These are phyloP conservation scores for Penicillium sp. DNA, from an alignment of 2,329 filamentous ascomycete genomes.

Conservation along the genomic window DNA sequence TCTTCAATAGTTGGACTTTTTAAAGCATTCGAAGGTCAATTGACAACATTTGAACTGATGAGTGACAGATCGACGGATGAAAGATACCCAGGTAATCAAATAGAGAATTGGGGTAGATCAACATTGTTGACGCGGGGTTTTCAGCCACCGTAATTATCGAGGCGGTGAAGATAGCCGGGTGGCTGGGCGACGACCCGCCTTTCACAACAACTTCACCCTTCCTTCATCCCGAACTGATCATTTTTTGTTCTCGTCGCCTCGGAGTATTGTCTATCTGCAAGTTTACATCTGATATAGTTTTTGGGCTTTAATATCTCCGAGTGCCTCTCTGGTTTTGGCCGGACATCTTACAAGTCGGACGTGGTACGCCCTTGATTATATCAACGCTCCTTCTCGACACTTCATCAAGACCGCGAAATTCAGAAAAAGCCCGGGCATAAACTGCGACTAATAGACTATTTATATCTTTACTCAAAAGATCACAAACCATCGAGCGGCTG, in stretches of 20 bases:
- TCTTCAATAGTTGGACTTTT: not conserved
- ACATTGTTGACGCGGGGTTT: constrained; percentile 14
- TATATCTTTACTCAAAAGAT: not conserved
- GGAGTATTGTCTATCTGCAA: constrained; percentile 2
- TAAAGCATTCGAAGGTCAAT: not conserved
- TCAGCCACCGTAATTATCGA: constrained; percentile 10
- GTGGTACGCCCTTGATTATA: constrained; percentile 14
- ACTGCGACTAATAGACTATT: not conserved
- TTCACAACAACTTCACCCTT: constrained; percentile 19
- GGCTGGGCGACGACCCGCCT: constrained; percentile 24
- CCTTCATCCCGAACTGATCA: constrained; percentile 11
- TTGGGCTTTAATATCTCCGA: not conserved
- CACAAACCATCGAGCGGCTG: not conserved
- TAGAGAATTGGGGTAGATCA: constrained; percentile 6
- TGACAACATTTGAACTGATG: not conserved
- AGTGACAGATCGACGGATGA: not conserved
- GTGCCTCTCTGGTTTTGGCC: not conserved
- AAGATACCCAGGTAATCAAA: not conserved
- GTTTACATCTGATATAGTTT: not conserved
- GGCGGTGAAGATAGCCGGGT: constrained; percentile 19
- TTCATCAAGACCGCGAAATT: not conserved
- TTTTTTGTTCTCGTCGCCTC: constrained; percentile 5
- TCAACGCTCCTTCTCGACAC: not conserved
- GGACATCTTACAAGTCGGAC: not conserved
- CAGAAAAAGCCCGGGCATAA: constrained; percentile 1